Evolutionary conservation across 108 stramenopile genomes (phyloP), one percentile per base, ranked within the genome.

Genomic region (Cyclotella baltica): DNA sequence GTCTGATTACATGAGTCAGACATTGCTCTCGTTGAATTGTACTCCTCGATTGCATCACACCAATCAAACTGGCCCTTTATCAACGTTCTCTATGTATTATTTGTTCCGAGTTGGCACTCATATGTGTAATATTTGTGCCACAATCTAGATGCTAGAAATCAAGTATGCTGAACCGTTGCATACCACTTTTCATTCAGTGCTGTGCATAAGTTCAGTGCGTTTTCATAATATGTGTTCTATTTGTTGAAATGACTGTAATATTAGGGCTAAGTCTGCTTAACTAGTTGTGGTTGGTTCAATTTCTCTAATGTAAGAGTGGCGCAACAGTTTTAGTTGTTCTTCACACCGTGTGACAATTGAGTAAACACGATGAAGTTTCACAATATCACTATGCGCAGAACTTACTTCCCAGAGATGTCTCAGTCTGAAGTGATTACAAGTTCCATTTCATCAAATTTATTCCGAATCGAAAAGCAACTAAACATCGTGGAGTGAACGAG

Each of bases 91-190:
- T 65, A 27, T 43, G 64, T 47, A 37, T 25, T 47, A 25, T 4
- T 10, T 47, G 38, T 65, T 43, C 43, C 33, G 10, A 65, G 27
- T 47, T 65, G 64, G 64, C 64, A 43, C 43, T 65, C 64, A 65
- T 65, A 65, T 65, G 38, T 65, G 64, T 65, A 47, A 65, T 65
- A 65, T 65, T 65, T 65, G 64, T 27, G 64, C 64, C 38, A 65
- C 3, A 65, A 9, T 27, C 43, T 65, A 47, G 43, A 65, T 27
- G 64, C 40, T 65, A 62, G 52, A 53, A 16, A 6, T 30, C 30
- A 15, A 31, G 13, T 61, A 28, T 61, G 15, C 22, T 19, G 4
- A n/a, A 6, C 22, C 4, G 4, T 55, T 55, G 19, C 19, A 9
- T 9, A 5, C 53, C 19, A n/a, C 19, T 55, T 55, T 55, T n/a